Conservation (phyloP, 2,329 filamentous ascomycete genomes). For the Neopestalotiopsis sp. region DNA sequence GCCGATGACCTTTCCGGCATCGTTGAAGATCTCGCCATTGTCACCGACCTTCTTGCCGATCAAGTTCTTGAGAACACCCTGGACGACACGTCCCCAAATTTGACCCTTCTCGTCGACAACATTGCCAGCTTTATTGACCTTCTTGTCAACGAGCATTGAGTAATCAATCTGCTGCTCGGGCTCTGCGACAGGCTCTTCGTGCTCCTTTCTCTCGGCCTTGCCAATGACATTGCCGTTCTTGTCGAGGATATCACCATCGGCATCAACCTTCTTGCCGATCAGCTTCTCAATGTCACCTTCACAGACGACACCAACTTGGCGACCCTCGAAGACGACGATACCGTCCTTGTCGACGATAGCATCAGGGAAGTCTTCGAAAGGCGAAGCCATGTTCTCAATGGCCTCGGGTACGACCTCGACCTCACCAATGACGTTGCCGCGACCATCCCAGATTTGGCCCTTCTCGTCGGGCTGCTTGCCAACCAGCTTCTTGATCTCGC, state of each 20-base stretch:
- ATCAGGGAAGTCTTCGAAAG: constrained; percentile 44
- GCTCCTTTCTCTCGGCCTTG: constrained; percentile 39
- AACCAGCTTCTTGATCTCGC: constrained; percentile 46
- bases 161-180: constrained; percentile 46
- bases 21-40: constrained; percentile 74
- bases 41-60: constrained; percentile 69
- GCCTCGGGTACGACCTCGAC: constrained; percentile 47
- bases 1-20: constrained; percentile 71
- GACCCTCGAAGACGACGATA: constrained; percentile 43
- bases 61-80: constrained; percentile 68
- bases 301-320: constrained; percentile 42
- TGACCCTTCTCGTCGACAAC: constrained; percentile 59
- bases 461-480: constrained; percentile 49
- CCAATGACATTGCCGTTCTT: constrained; percentile 42
- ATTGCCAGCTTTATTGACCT: constrained; percentile 65
- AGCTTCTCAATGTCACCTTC: constrained; percentile 43
- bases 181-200: constrained; percentile 34
- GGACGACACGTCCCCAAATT: constrained; percentile 65
- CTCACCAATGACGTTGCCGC: constrained; percentile 40
- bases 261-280: constrained; percentile 42
- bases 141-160: constrained; percentile 56
- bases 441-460: constrained; percentile 45
- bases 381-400: constrained; percentile 38
- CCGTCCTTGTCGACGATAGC: constrained; percentile 42
- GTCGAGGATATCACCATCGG: constrained; percentile 43